Base-by-base conservation (phyloP, 192 early-diverging fungal species). In the Backusella circina region DNA sequence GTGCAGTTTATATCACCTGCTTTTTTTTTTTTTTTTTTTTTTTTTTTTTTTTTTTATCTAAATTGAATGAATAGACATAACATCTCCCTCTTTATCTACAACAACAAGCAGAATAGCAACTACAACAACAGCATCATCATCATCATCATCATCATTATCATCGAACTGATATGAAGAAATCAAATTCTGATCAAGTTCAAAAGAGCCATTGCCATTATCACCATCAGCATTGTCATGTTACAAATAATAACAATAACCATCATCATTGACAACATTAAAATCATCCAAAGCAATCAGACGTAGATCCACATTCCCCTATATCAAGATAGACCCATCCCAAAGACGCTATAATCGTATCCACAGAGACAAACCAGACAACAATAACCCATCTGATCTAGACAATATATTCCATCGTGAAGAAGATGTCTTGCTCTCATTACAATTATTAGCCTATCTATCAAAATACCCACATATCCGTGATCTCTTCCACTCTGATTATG, bases 391-490 rank as follows among this genome's bases (percentile, higher is more conserved):
- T 16, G 28, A 33, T 33, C 65, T 70, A 10, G 77, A 78, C 37
- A 78, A 81, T 38, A 47, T 77, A 28, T 89, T 95, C 78, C 91
- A 90, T 51, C 91, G 92, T 66, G 89, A 91, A 71, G 93, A 95
- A 74, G 93, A 97, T 65, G 90, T 96, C 28, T 83, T 94, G n/a
- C 85, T 94, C 47, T 89, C 93, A 0, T 82, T 94, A 71, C 95
- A 96, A 81, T 83, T 98, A n/a, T 86, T 96, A 5, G 94, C 94
- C 35, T 95, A 95, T 74, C 87, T 98, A 30, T 93, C 91, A 76
- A 98, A 98, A 77, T 96, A 96, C 77, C 92, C 93, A n/a, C 86
- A 92, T 7, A 86, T 96, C 74, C 90, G 97, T 18, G 86, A 78
- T 18, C 72, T 84, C 3, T 86, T 89, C 51, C 85, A 88, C 65